Conservation (phyloP, 75 land plant species). For the Cupressus sempervirens region DNA sequence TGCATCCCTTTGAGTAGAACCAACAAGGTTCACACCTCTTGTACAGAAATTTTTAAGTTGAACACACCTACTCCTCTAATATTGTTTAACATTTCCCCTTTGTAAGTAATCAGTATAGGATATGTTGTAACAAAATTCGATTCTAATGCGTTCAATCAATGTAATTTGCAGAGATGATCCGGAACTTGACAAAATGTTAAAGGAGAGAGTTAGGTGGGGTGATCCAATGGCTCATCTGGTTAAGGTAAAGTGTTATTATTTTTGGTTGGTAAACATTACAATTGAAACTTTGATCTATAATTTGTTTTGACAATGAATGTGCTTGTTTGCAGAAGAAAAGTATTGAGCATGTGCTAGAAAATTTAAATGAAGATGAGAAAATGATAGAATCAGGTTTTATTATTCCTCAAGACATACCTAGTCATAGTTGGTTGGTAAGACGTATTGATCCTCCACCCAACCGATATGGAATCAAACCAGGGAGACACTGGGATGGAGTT, state of each 20-base stretch:
- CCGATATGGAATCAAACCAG: conserved; percentile 89
- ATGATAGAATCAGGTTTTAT: conserved; percentile 96
- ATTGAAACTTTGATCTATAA: background rate
- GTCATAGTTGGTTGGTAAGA: conserved; percentile 87
- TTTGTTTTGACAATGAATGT: conserved; percentile 3
- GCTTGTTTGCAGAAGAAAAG: conserved; percentile 37
- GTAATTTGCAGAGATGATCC: conserved; percentile 55
- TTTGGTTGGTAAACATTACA: background rate
- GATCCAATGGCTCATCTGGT: conserved; percentile 99
- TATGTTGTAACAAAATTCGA: background rate
- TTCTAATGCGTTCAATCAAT: background rate
- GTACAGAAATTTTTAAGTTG: no score
- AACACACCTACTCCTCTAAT: no score
- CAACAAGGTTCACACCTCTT: no score
- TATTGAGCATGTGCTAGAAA: conserved; percentile 42
- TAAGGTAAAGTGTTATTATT: conserved; percentile 43
- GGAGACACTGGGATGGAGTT: conserved; percentile 98
- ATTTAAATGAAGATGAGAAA: conserved; percentile 66
- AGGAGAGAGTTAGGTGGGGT: conserved; percentile 83
- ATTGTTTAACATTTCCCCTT: no score
- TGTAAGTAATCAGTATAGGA: background rate
- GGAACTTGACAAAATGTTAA: conserved; percentile 74
- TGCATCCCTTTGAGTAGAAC: no score
- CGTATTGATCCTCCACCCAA: conserved; percentile 73
- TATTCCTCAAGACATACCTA: conserved; percentile 79